Evolutionary conservation across 169 alveolate genomes (phyloP), one percentile per base, ranked within the genome.

Genomic region (Eimeria tenella): DNA sequence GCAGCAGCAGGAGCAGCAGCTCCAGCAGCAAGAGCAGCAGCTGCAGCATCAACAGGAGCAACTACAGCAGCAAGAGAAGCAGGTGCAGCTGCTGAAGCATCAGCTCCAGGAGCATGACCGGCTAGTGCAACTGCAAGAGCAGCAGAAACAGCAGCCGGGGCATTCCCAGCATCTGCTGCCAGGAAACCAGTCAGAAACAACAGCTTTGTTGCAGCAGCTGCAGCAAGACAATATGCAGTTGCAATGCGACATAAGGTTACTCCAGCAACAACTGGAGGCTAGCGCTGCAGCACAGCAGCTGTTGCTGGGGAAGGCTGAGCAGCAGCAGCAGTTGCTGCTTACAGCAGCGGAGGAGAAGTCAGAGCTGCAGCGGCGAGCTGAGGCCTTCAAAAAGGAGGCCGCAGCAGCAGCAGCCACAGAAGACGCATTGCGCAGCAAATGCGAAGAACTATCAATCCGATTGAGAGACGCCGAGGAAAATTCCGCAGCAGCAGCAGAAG

Each of bases 281-380:
- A 82, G 49, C 56, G 25, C 60, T 15, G 90, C 90, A 55, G 90
- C 90, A 60, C 90, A 82, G 60, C 75, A 82, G 75, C 65, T 82
- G 90, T 56, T 82, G 90, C 77, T 82, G 90, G 75, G n/a, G 7
- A 82, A 60, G 60, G 90, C 90, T 4, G 90, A 82, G 90, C 75
- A 82, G 90, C 90, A 82, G 75, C 90, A 82, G 90, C 77, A 82
- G 90, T 75, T 23, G 90, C 90, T 58, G 60, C 74, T 25, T 10
- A 74, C 62, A 15, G 90, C 90, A 60, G 90, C 90, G 23, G 49
- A 25, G 17, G 90, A 82, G 75, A 49, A 23, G 31, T n/a, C 62
- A 21, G 90, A 3, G n/a, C 42, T 82, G 73, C 70, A 11, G 55
- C 90, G 58, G 75, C 90, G 65, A 23, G 50, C 90, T 82, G 77